Base-by-base conservation (phyloP, 2,329 filamentous ascomycete species). In the Exserohilum turcica region DNA sequence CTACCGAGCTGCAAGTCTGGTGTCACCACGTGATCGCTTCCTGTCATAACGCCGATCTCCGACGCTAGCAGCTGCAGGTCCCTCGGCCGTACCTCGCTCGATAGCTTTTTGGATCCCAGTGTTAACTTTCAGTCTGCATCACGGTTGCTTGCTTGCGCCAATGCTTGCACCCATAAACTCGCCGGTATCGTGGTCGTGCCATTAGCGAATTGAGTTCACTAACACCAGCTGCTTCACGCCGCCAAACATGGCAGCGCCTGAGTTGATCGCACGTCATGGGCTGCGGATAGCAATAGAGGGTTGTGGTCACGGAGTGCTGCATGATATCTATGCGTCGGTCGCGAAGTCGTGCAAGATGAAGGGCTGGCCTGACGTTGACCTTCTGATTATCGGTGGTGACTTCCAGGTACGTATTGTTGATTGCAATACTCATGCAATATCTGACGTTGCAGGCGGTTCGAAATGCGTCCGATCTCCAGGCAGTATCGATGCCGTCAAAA, bases 381-480 rank as follows among this genome's bases (percentile, higher is more conserved):
- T 97, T 9, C 78, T 99, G 62, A 95, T 99, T 67, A 96, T 99
- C 65, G 91, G 93, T 50, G 94, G 94, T 24, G 94, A 99, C 72
- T 99, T 99, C 62, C 91, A 97, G 80, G 89, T 89, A 77, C 29
- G 71, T 29, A 6, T 35, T 35, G 2, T 19, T 9, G 16, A 5
- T 29, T 27, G 5, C 9, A 40, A 8, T 18, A 19, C 27, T 29
- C 3, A 9, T 21, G 1, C 32, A 19, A 13, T 9, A 39, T 47
- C 62, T 73, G 39, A 74, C 57, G 48, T 32, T 28, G 21, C 27
- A 92, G 87, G 88, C 94, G 36, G 86, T 92, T 32, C 90, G 94
- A 64, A 97, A 97, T 79, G 86, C 90, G 8, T 83, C 87, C 59
- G 94, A 99, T 73, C 81, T 97, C 59, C 89, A 87, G 56, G 87